Percentiles rank a stretch among this genome's conserved stretches.
These are phyloP conservation scores for Penicillium sp. DNA, from an alignment of 2,329 filamentous ascomycete species.

Conservation along the genomic window DNA sequence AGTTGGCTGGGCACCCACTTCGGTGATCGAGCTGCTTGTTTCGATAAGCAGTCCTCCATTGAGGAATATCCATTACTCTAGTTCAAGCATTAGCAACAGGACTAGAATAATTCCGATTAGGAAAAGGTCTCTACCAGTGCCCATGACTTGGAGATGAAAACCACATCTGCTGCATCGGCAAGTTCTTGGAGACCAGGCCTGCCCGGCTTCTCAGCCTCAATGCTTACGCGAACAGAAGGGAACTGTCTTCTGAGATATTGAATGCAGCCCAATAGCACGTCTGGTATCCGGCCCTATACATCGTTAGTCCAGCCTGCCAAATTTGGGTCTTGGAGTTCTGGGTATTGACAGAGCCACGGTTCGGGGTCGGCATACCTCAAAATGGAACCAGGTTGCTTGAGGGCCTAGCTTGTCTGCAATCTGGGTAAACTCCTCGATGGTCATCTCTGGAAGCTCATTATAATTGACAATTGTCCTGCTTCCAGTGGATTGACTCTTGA, in stretches of 20 bases:
- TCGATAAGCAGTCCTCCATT: slow-evolving; percentile 49
- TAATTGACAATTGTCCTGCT: slow-evolving; percentile 67
- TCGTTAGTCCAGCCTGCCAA: background rate
- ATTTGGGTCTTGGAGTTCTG: background rate
- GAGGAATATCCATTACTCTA: slow-evolving; percentile 41
- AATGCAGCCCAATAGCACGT: slow-evolving; percentile 57
- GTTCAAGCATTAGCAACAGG: background rate
- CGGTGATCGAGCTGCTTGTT: slow-evolving; percentile 38
- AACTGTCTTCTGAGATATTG: slow-evolving; percentile 48
- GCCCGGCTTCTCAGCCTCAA: slow-evolving; percentile 67
- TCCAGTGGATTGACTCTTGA: slow-evolving; percentile 55
- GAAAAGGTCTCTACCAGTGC: slow-evolving; percentile 51
- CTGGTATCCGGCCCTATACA: slow-evolving; percentile 57
- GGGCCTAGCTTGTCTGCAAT: slow-evolving; percentile 40
- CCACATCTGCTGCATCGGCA: slow-evolving; percentile 59
- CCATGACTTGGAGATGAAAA: slow-evolving; percentile 70
- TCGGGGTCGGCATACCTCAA: slow-evolving; percentile 48
- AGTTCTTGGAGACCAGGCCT: slow-evolving; percentile 56
- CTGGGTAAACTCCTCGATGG: slow-evolving; percentile 52
- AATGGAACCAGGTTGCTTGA: slow-evolving; percentile 60
- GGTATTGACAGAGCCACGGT: background rate
- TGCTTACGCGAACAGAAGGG: slow-evolving; percentile 53
- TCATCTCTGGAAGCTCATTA: slow-evolving; percentile 65
- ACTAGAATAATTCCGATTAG: background rate
- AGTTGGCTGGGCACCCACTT: slow-evolving; percentile 29